Evolutionary conservation across 768 basidiomycete genomes (phyloP).

Genomic region (Lepiota subincarnata): DNA sequence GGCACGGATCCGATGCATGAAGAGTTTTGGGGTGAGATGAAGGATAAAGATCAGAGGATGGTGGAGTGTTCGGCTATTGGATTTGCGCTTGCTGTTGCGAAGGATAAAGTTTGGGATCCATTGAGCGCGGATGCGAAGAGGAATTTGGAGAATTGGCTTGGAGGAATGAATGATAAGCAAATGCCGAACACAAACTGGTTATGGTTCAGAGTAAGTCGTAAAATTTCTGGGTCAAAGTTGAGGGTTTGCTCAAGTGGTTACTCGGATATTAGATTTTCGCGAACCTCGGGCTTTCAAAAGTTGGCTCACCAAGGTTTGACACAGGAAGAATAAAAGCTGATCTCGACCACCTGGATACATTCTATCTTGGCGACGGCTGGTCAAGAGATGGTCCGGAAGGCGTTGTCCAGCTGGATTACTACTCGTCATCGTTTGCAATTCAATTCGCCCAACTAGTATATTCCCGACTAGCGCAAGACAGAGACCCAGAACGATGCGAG

Average conservation of each 20-base stretch:
- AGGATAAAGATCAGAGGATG: slow-evolving; percentile 76
- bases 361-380: slow-evolving; percentile 75
- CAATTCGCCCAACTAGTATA: slow-evolving; percentile 72
- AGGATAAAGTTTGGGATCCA: slow-evolving; percentile 61
- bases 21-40: slow-evolving; percentile 77
- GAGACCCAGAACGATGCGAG: slow-evolving; percentile 60
- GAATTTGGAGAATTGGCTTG: slow-evolving; percentile 63
- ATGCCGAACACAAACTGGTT: slow-evolving; percentile 87
- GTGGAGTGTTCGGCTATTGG: slow-evolving; percentile 78
- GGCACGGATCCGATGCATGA: slow-evolving; percentile 63
- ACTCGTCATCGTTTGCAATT: slow-evolving; percentile 76
- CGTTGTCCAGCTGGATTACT: slow-evolving; percentile 75
- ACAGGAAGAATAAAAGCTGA: slow-evolving; percentile 65
- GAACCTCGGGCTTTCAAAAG: slow-evolving; percentile 64
- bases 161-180: slow-evolving; percentile 75
- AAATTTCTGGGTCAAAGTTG: background rate
- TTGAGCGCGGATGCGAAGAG: slow-evolving; percentile 48
- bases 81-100: slow-evolving; percentile 63
- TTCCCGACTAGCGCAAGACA: slow-evolving; percentile 57
- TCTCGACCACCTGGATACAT: slow-evolving; percentile 72
- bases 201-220: slow-evolving; percentile 62
- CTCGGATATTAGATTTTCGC: slow-evolving; percentile 52
- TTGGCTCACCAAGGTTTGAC: slow-evolving; percentile 54
- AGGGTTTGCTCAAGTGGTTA: background rate
- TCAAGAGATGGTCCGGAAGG: slow-evolving; percentile 75